Conservation (phyloP, 805 yeast genomes). For the Schizosaccharomyces osmophilus region DNA sequence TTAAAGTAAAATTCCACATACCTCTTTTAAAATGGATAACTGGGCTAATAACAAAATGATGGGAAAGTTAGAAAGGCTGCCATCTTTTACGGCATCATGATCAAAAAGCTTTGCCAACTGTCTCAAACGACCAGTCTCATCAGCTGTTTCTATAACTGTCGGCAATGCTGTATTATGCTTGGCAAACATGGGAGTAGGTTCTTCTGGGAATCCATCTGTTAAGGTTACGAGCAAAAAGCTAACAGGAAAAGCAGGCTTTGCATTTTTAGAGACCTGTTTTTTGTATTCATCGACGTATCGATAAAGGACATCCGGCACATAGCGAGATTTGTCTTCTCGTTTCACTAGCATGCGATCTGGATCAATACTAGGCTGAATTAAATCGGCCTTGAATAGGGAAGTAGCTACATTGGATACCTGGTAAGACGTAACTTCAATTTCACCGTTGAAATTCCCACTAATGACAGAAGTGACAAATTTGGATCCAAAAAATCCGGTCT, state of each 20-base stretch:
- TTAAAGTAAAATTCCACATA: neutral
- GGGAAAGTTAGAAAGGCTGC: neutral
- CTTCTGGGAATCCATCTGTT: conserved; percentile 77
- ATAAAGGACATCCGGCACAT: conserved; percentile 86
- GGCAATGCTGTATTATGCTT: neutral
- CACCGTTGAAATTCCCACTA: conserved; percentile 69
- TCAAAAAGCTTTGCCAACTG: neutral
- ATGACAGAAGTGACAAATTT: conserved; percentile 83
- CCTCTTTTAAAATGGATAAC: neutral
- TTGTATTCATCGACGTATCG: conserved; percentile 70
- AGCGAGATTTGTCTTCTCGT: conserved; percentile 44
- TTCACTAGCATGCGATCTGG: conserved; percentile 70
- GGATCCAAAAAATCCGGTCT: conserved; percentile 47
- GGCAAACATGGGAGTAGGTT: conserved; percentile 26
- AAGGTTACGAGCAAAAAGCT: conserved; percentile 67
- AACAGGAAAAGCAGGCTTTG: conserved; percentile 82
- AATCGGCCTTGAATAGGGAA: conserved; percentile 63
- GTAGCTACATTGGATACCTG: conserved; percentile 79
- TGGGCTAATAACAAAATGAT: neutral
- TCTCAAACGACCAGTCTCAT: neutral
- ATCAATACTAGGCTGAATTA: conserved; percentile 68
- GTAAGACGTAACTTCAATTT: conserved; percentile 72
- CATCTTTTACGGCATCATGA: neutral
- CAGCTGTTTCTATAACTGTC: neutral
- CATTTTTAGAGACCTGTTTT: conserved; percentile 62